Base-by-base conservation (phyloP, 1,284 basidiomycete species). In the Cystobasidium slooffiae region DNA sequence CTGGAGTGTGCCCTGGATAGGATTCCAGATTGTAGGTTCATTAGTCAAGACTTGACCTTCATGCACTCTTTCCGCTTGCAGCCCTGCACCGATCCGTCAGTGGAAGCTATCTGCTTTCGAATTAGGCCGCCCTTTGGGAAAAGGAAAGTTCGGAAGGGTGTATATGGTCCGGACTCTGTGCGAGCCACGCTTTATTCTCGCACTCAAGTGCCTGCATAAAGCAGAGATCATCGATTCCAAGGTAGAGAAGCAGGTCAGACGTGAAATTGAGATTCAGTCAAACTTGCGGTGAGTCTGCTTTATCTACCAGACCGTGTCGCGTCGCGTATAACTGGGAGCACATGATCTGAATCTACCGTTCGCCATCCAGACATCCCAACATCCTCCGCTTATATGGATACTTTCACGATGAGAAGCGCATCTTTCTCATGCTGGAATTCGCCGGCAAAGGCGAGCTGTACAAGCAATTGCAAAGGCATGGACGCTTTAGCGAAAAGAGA, bases 181-280 rank as follows among this genome's bases (percentile, higher is more conserved):
- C 72, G 88, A 90, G 76, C 92, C 93, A 0, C 88, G 89, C 76
- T 99, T 94, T 85, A 97, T 98, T 80, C 88, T 99, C 79, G 97
- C 96, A 9, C 89, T 99, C 83, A 99, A 99, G 84, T 95, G 93
- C 78, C 86, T 98, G 75, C 97, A 97, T 87, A 99, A 99, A 85
- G 91, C 91, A 68, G 96, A 99, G 84, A 90, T 98, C 79, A 88
- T 97, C 72, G 87, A 91, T 79, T 89, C 89, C 75, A 88, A 89
- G 78, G 91, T 94, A 65, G 93, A 97, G 85, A 94, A 92, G 80
- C 96, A 99, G 82, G 91, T 97, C 66, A 87, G 97, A 55, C 88
- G 97, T 67, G 97, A 99, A 84, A 98, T 99, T 79, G 97, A 99
- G 83, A 99, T 99, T 77, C 97, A 99, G 81, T 93, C 94, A 83